Base-by-base conservation (phyloP, 768 basidiomycete genomes). In the Agaricus subrufescens region DNA sequence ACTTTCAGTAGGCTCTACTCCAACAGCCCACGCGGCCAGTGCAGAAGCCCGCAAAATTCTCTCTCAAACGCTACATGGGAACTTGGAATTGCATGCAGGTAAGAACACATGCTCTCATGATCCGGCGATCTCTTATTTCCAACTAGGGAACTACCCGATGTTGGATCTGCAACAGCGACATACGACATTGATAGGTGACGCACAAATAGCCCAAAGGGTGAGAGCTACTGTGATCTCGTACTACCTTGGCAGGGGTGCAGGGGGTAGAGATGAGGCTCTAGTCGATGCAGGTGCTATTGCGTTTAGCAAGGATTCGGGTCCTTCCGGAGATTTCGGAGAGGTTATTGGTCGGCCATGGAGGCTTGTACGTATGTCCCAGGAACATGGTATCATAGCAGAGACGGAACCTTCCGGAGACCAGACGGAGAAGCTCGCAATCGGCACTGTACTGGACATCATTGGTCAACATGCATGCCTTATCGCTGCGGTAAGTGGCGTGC, bases 401-500 rank as follows among this genome's bases (percentile, higher is more conserved):
- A 69, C 61, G 29, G 40, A 43, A 25, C 54, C 58, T 4, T 30
- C 49, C 4, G 67, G 54, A 59, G 39, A 66, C 55, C 14, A 67
- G 61, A 40, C 67, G 67, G 40, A 65, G 62, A 54, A 39, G 38
- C 42, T 66, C 87, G 61, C 68, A 75, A 63, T 63, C 88, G 9
- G 91, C 87, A 80, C 83, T 8, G 70, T 77, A 50, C 73, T 94
- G 30, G 79, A 87, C 62, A 86, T 94, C 53, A 73, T 92, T 39
- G 89, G 90, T 10, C 91, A 94, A 68, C 89, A 94, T 67, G 92
- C 91, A 7, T 95, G 92, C 65, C 67, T 94, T 61, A 91, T 85
- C 46, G 79, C 89, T 19, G 90, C 93, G 19, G 75, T 75, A 62
- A 62, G 71, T 58, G 19, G 27, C 19, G 42, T 31, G 42, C 5